phyloP scores from a whole-genome alignment of 441 rosid genomes.

The Gossypium aridum region DNA sequence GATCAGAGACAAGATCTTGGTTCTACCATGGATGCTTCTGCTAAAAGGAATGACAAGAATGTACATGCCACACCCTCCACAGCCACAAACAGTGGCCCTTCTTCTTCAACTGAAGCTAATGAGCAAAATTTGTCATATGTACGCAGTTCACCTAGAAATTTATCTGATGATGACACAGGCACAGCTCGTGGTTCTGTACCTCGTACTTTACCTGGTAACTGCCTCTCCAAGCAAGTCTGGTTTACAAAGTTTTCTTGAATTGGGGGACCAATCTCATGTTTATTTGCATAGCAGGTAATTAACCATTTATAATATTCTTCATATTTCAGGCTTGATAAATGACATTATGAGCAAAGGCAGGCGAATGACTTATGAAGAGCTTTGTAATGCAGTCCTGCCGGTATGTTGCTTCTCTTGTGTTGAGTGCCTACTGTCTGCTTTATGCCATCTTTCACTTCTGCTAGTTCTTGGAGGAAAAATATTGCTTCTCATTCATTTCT shows the following conservation, averaged over 20 bases:
- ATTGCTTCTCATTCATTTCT: neutral
- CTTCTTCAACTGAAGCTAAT: conserved; percentile 63
- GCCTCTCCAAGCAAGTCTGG: neutral
- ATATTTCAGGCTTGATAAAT: conserved; percentile 57
- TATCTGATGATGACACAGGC: conserved; percentile 70
- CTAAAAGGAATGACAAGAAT: conserved; percentile 46
- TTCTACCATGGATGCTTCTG: conserved; percentile 31
- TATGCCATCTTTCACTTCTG: conserved; percentile 1
- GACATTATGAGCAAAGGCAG: conserved; percentile 93
- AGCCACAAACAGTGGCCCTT: conserved; percentile 70
- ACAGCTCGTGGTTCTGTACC: conserved; percentile 44
- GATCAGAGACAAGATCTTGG: conserved; percentile 54
- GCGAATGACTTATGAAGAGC: conserved; percentile 92
- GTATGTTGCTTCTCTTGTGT: conserved; percentile 32
- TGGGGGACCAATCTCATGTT: neutral
- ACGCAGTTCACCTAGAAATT: conserved; percentile 54
- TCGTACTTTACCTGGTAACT: conserved; percentile 76
- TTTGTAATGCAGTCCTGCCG: conserved; percentile 90
- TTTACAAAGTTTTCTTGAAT: neutral
- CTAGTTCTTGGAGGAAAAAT: neutral
- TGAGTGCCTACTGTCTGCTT: neutral
- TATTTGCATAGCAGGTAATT: neutral
- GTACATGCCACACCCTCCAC: conserved; percentile 36
- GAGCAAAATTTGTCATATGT: conserved; percentile 53
- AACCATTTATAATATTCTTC: conserved; percentile 2